Evolutionary conservation across 176 grass and related monocot genomes (phyloP).

Genomic region (Triticum dicoccoides): DNA sequence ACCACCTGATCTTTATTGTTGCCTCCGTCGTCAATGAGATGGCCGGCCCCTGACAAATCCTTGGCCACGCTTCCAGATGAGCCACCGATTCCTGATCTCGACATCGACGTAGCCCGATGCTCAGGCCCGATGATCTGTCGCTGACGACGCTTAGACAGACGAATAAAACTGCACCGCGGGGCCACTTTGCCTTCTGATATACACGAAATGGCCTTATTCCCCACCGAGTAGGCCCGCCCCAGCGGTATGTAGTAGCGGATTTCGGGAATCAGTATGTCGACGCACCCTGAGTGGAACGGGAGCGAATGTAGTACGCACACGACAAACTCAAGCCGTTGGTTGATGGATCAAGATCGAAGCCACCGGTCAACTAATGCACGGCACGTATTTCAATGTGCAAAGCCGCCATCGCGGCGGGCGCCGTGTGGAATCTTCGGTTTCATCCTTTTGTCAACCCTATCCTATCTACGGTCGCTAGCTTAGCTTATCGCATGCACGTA

Average conservation of each 20-base stretch:
- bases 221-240: not conserved
- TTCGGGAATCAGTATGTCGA: too few species aligned
- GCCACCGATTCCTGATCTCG: not conserved
- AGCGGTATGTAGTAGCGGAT: too few species aligned
- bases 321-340: not conserved
- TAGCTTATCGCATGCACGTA: conserved; percentile 5
- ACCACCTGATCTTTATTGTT: too few species aligned
- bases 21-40: not conserved
- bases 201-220: too few species aligned
- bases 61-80: not conserved
- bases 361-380: not conserved
- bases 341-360: not conserved
- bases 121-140: not conserved
- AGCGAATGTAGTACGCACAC: not conserved
- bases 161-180: not conserved
- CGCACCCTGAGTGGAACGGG: too few species aligned
- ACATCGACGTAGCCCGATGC: not conserved
- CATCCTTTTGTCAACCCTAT: not conserved
- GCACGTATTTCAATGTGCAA: not conserved
- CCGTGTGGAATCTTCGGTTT: not conserved
- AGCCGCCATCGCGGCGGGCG: not conserved
- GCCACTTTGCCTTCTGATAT: not conserved
- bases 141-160: not conserved
- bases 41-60: not conserved
- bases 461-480: not conserved